Percentiles rank a stretch among this genome's conserved stretches.
phyloP scores from a whole-genome alignment of 345 rosid genomes.

The Crucihimalaya himalaica region DNA sequence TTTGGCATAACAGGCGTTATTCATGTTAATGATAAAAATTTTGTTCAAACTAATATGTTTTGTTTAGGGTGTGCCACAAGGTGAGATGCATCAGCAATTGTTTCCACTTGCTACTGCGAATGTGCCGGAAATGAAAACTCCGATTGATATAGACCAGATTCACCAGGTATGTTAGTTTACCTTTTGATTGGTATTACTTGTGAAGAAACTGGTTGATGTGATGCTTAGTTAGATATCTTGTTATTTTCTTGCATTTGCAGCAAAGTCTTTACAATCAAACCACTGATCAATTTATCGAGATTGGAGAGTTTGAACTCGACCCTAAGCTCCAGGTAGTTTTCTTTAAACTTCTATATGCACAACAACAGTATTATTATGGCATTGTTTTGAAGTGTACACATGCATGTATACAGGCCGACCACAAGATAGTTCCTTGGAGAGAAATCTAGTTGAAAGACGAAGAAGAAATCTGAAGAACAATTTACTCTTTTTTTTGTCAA shows the following conservation, averaged over 20 bases:
- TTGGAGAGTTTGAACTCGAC: background rate
- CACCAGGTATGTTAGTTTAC: background rate
- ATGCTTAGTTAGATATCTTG: background rate
- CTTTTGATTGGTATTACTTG: background rate
- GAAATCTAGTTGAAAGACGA: background rate
- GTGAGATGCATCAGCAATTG: background rate
- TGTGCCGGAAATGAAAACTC: background rate
- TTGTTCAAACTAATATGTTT: background rate
- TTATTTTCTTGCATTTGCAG: background rate
- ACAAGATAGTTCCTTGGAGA: too few relatives aligned
- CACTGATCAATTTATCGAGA: background rate
- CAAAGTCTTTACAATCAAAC: background rate
- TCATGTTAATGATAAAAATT: background rate
- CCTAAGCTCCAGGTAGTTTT: background rate
- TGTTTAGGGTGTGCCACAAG: background rate
- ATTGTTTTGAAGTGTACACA: background rate
- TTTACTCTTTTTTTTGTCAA: too few relatives aligned
- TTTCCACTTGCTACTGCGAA: background rate
- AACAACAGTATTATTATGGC: background rate
- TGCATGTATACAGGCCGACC: background rate
- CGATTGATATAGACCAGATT: background rate
- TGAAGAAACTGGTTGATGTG: background rate
- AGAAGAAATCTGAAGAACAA: background rate
- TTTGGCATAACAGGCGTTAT: background rate
- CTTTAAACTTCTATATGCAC: background rate